phyloP scores from a whole-genome alignment of 2,329 filamentous ascomycete genomes.

The Metarhizium robertsii region DNA sequence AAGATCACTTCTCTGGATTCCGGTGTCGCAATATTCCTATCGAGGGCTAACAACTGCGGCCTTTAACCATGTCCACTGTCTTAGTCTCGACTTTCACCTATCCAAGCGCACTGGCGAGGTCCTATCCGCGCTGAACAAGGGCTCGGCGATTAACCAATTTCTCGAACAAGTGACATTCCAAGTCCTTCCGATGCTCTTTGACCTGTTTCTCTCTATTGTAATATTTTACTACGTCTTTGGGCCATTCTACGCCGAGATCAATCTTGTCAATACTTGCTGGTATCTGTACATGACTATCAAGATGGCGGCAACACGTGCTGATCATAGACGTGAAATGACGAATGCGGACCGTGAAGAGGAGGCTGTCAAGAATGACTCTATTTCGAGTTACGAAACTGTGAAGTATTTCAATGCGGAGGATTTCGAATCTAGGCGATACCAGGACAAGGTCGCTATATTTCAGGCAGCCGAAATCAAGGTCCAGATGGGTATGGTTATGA shows the following conservation, averaged over 20 bases:
- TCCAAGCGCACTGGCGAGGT: conserved; percentile 96
- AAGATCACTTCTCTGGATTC: conserved; percentile 85
- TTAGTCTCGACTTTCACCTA: conserved; percentile 93
- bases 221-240: conserved; percentile 54
- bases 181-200: conserved; percentile 88
- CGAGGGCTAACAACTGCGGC: conserved; percentile 87
- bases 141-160: conserved; percentile 91
- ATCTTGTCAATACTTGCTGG: conserved; percentile 84
- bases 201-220: conserved; percentile 74
- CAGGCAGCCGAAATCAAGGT: conserved; percentile 70
- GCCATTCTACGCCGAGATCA: conserved; percentile 80
- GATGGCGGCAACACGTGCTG: conserved; percentile 86
- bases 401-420: conserved; percentile 84
- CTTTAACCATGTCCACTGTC: conserved; percentile 92
- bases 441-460: conserved; percentile 59
- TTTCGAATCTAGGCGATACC: conserved; percentile 69
- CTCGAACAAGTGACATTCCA: conserved; percentile 95
- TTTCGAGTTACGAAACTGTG: conserved; percentile 95
- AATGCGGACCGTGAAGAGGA: conserved; percentile 93
- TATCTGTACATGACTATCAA: conserved; percentile 96
- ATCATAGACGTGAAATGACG: conserved; percentile 86
- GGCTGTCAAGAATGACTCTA: conserved; percentile 96
- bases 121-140: conserved; percentile 89
- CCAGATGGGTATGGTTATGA: conserved; percentile 64
- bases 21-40: conserved; percentile 94